Percentiles rank a stretch among this genome's conserved stretches.
phyloP scores from a whole-genome alignment of 2,329 filamentous ascomycete species.

The Alternaria panax region DNA sequence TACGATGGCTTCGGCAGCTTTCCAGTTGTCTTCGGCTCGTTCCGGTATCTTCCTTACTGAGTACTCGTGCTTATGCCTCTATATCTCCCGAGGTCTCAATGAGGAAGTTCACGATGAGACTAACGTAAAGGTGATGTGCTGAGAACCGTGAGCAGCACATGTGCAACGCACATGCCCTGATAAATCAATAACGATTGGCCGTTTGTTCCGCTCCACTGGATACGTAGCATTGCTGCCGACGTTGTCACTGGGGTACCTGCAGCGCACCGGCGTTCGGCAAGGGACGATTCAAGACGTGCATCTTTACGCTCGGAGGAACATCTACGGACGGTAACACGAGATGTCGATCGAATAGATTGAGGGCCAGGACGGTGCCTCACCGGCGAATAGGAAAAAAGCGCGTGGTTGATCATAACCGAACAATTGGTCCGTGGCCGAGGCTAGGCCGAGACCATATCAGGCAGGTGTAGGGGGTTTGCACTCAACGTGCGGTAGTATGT shows the following conservation, averaged over 20 bases:
- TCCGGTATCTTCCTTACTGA: background rate
- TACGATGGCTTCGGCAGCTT: background rate
- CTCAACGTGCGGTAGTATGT: background rate
- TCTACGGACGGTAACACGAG: constrained; percentile 5
- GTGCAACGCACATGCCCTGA: constrained; percentile 14
- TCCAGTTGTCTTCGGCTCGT: background rate
- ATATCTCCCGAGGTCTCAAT: background rate
- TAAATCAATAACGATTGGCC: constrained; percentile 11
- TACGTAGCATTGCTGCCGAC: constrained; percentile 2
- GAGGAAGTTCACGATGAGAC: constrained; percentile 8
- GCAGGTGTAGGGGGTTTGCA: constrained; percentile 24
- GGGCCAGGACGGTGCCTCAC: background rate
- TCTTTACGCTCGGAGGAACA: constrained; percentile 12
- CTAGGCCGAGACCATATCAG: constrained; percentile 24
- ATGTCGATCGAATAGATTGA: constrained; percentile 11
- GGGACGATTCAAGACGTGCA: constrained; percentile 5
- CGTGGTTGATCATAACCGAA: constrained; percentile 14
- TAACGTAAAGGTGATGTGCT: background rate
- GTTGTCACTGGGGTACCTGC: constrained; percentile 9
- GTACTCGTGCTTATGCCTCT: background rate
- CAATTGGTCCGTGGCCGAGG: constrained; percentile 20
- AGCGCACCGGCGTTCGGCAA: background rate
- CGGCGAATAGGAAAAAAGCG: constrained; percentile 12
- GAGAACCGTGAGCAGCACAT: background rate
- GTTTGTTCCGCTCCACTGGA: background rate